A percentile compares a stretch with the other conserved stretches of the same genome.
phyloP scores from a whole-genome alignment of 1,139 yeast species.

The Trichomonascaceae sp. region DNA sequence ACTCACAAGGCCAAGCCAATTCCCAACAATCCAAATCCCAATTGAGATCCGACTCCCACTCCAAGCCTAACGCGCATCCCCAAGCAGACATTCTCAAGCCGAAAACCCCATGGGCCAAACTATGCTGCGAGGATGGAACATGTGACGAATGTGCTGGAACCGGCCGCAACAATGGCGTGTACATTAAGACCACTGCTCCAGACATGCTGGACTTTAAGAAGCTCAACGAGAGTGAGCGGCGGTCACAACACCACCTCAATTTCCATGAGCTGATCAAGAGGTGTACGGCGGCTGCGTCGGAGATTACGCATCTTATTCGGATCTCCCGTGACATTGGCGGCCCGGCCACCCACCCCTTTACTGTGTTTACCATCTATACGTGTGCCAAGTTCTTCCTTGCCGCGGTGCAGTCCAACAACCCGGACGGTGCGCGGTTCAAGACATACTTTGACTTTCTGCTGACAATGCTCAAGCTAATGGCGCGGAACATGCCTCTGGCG shows the following conservation, averaged over 20 bases:
- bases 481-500: conserved; percentile 10
- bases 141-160: not conserved
- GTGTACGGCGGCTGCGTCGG: conserved; percentile 13
- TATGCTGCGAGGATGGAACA: not conserved
- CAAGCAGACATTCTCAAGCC: not conserved
- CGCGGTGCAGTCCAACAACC: conserved; percentile 9
- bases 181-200: not conserved
- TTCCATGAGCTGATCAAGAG: conserved; percentile 10
- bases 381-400: conserved; percentile 16
- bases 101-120: not conserved
- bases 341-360: conserved; percentile 9
- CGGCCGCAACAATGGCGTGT: not conserved
- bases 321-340: conserved; percentile 10
- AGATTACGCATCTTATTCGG: conserved; percentile 12
- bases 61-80: not conserved
- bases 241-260: conserved; percentile 3
- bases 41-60: not conserved
- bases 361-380: conserved; percentile 14
- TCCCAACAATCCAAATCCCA: not conserved
- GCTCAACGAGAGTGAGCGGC: not conserved
- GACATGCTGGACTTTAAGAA: conserved; percentile 4
- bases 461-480: conserved; percentile 12
- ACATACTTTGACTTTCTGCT: conserved; percentile 15
- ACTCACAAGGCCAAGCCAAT: not conserved
- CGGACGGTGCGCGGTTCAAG: conserved; percentile 5